These are phyloP conservation scores for Sistotremastrum suecicum DNA, from an alignment of 768 basidiomycete genomes.

Conservation along the genomic window DNA sequence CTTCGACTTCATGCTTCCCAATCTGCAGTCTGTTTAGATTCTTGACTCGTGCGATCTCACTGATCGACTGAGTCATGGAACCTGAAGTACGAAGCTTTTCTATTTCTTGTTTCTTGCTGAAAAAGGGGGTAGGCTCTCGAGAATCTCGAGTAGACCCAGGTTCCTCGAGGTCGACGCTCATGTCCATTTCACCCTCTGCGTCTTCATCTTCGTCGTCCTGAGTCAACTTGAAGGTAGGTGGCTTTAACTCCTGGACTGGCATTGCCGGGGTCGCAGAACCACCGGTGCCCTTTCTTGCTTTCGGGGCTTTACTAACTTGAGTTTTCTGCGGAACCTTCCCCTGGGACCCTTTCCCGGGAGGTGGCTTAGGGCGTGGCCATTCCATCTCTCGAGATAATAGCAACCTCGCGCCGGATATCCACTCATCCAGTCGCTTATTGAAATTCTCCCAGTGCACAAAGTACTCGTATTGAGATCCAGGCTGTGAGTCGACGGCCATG, in stretches of 20 bases:
- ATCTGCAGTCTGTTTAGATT: slow-evolving; percentile 96
- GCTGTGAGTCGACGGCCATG: slow-evolving; percentile 30
- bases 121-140: slow-evolving; percentile 39
- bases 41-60: slow-evolving; percentile 95
- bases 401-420: slow-evolving; percentile 83
- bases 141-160: slow-evolving; percentile 49
- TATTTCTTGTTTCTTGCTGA: slow-evolving; percentile 97
- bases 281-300: slow-evolving; percentile 20
- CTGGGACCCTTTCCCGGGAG: slow-evolving; percentile 31
- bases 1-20: slow-evolving; percentile 91
- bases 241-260: not conserved
- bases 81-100: slow-evolving; percentile 96
- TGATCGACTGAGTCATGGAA: slow-evolving; percentile 98
- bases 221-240: too few relatives aligned
- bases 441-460: slow-evolving; percentile 99
- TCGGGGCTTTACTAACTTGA: slow-evolving; percentile 44
- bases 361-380: slow-evolving; percentile 83
- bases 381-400: slow-evolving; percentile 78
- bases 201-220: slow-evolving; percentile 39
- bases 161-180: slow-evolving; percentile 24
- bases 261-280: slow-evolving; percentile 29
- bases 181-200: slow-evolving; percentile 36
- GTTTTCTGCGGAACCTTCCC: slow-evolving; percentile 45
- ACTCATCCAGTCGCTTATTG: slow-evolving; percentile 98
- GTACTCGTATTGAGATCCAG: slow-evolving; percentile 64